These are phyloP conservation scores for Trifolium pratense DNA, from an alignment of 306 rosid genomes.

Conservation along the genomic window DNA sequence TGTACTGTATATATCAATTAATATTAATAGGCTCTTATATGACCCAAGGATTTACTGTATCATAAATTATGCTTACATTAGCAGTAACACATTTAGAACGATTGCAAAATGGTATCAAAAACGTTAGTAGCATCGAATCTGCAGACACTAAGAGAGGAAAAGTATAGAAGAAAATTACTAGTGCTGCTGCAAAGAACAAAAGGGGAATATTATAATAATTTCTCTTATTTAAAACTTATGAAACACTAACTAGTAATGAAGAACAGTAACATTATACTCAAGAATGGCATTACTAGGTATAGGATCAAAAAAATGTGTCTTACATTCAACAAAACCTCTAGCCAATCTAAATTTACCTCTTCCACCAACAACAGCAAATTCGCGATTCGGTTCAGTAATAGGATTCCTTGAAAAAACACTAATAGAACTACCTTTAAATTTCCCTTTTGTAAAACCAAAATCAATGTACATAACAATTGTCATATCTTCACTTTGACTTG, in stretches of 20 bases:
- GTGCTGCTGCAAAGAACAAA: too few relatives aligned
- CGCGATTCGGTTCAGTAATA: slow-evolving; percentile 38
- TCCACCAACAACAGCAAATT: slow-evolving; percentile 60
- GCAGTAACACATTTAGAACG: too few relatives aligned
- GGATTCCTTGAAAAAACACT: slow-evolving; percentile 55
- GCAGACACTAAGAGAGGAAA: too few relatives aligned
- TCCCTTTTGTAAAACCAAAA: slow-evolving; percentile 48
- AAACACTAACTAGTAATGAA: slow-evolving; percentile 35
- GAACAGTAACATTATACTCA: slow-evolving; percentile 44
- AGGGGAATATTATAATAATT: too few relatives aligned
- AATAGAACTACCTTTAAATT: slow-evolving; percentile 51
- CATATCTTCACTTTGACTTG: slow-evolving; percentile 20
- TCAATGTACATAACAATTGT: slow-evolving; percentile 42
- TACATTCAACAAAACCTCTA: slow-evolving; percentile 44
- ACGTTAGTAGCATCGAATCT: too few relatives aligned
- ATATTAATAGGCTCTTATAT: not conserved
- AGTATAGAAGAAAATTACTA: too few relatives aligned
- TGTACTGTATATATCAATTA: not conserved
- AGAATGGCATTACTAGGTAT: slow-evolving; percentile 50
- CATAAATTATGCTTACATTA: not conserved
- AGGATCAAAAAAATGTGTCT: slow-evolving; percentile 26
- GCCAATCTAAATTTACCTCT: slow-evolving; percentile 56
- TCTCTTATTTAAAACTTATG: too few relatives aligned
- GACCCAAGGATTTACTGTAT: not conserved
- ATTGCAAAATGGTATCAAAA: too few relatives aligned